Percentiles rank a stretch among this genome's conserved stretches.
phyloP scores from a whole-genome alignment of 129 eudicot species.

The Smallanthus sonchifolius region DNA sequence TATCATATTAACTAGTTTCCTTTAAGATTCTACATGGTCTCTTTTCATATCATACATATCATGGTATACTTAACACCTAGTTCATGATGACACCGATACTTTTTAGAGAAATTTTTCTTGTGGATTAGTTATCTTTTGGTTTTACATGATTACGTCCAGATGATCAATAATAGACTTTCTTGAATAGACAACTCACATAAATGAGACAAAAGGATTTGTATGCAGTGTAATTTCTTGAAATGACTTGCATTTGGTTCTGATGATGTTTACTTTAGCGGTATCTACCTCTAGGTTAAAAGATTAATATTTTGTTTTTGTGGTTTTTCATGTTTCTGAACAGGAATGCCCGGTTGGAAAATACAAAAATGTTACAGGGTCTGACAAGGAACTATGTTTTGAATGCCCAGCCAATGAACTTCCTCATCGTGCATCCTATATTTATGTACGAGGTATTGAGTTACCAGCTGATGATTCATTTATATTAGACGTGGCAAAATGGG shows the following conservation, averaged over 20 bases:
- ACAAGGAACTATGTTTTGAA: constrained; percentile 53
- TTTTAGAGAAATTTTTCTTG: neutral
- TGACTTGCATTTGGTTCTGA: constrained; percentile 18
- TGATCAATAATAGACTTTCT: neutral
- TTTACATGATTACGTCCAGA: neutral
- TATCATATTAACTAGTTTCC: neutral
- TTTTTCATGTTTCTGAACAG: constrained; percentile 35
- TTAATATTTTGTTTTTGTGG: neutral
- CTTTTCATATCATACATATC: neutral
- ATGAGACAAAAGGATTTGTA: constrained; percentile 10
- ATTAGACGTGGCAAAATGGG: neutral
- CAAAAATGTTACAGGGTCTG: constrained; percentile 89
- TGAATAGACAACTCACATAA: constrained; percentile 9
- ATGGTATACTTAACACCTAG: constrained; percentile 1
- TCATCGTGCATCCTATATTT: constrained; percentile 62
- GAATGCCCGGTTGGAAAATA: constrained; percentile 97
- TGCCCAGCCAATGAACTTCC: constrained; percentile 90
- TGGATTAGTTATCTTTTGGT: constrained; percentile 3
- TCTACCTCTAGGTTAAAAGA: constrained; percentile 4
- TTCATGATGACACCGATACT: neutral
- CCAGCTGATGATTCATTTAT: neutral
- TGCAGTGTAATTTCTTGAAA: constrained; percentile 1
- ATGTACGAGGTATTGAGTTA: constrained; percentile 66
- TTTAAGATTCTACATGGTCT: neutral
- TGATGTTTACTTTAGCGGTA: neutral